Evolutionary conservation across 192 early-diverging fungal species (phyloP).

Genomic region (Thamnidium elegans): DNA sequence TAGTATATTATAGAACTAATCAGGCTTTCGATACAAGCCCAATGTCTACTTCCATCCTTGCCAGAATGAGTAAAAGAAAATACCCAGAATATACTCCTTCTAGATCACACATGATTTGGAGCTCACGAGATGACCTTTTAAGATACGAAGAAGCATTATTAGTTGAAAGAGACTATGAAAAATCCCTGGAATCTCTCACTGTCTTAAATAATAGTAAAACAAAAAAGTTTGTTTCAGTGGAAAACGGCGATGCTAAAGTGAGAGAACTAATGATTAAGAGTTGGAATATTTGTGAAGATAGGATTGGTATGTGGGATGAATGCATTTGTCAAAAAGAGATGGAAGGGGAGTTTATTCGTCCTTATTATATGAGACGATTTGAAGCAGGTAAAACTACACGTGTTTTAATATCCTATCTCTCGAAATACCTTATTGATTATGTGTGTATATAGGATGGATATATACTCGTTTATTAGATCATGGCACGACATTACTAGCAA

Average conservation of each 20-base stretch:
- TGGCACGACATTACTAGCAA: constrained; percentile 49
- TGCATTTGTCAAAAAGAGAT: background rate
- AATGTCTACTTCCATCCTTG: constrained; percentile 41
- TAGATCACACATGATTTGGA: constrained; percentile 35
- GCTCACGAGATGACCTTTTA: constrained; percentile 30
- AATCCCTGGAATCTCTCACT: constrained; percentile 28
- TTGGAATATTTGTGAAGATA: constrained; percentile 35
- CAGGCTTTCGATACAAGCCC: constrained; percentile 22
- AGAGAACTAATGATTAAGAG: background rate
- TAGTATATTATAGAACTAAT: constrained; percentile 39
- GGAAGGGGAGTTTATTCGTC: background rate
- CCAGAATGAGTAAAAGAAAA: constrained; percentile 35
- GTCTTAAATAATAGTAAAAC: constrained; percentile 9
- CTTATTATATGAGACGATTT: constrained; percentile 31
- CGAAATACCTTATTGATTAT: background rate
- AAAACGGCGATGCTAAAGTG: background rate
- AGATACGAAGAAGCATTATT: constrained; percentile 46
- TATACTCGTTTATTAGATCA: constrained; percentile 58
- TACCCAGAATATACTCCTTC: constrained; percentile 41
- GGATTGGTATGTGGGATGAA: constrained; percentile 24
- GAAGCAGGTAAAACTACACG: constrained; percentile 26
- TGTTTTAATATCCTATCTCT: background rate
- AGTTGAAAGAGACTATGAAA: constrained; percentile 27
- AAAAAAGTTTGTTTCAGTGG: background rate
- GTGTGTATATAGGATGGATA: constrained; percentile 42